Evolutionary conservation across 306 rosid genomes (phyloP).

Genomic region (Oxytropis ochrocephala): DNA sequence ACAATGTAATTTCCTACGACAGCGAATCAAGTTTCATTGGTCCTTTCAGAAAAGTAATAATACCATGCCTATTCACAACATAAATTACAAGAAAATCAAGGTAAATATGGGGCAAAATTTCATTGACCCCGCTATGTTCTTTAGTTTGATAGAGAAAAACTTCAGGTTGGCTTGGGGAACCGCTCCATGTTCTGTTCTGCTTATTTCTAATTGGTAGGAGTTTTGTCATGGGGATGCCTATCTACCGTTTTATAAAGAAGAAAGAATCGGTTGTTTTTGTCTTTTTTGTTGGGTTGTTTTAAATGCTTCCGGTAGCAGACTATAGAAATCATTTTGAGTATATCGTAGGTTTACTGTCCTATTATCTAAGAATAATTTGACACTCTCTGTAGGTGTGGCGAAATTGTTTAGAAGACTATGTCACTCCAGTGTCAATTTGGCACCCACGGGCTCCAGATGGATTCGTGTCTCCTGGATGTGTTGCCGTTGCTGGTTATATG

Average conservation of each 20-base stretch:
- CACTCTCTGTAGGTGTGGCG: constrained; percentile 78
- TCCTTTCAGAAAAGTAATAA: constrained; percentile 2
- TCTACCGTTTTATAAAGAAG: background rate
- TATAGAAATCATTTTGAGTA: constrained; percentile 4
- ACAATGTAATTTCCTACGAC: background rate
- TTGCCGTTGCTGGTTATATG: constrained; percentile 49
- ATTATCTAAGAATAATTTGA: constrained; percentile 2
- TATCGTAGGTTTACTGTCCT: background rate
- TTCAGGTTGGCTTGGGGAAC: background rate
- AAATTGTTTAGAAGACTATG: constrained; percentile 75
- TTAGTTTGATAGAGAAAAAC: background rate
- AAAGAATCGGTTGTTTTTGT: background rate
- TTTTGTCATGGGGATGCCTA: background rate
- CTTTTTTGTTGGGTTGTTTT: background rate
- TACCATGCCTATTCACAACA: background rate
- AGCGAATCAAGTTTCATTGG: background rate
- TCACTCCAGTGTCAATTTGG: constrained; percentile 70
- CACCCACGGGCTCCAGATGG: constrained; percentile 95
- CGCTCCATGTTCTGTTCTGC: background rate
- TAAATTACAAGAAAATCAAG: background rate
- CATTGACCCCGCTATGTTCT: background rate
- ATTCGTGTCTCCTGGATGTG: constrained; percentile 77
- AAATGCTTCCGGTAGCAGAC: background rate
- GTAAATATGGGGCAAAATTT: background rate
- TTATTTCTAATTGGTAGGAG: background rate